A percentile compares a stretch with the other conserved stretches of the same genome.
Evolutionary conservation across 192 early-diverging fungal genomes (phyloP).

Genomic region (Radiomyces spectabilis): DNA sequence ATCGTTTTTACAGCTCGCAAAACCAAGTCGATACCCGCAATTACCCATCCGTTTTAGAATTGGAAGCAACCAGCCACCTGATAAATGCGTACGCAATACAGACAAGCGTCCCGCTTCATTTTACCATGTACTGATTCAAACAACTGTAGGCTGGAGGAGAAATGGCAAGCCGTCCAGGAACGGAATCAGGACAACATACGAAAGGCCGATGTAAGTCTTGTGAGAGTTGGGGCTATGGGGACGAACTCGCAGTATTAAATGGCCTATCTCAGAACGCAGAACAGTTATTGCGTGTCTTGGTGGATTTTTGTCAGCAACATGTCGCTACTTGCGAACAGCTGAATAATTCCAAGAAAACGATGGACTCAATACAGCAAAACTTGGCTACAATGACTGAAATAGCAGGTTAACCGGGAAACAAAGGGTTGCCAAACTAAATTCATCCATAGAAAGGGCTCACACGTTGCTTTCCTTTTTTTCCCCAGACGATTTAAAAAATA

Average conservation of each 20-base stretch:
- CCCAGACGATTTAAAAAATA: constrained; percentile 11
- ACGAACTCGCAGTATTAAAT: neutral
- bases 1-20: neutral
- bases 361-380: neutral
- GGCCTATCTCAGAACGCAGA: neutral
- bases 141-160: neutral
- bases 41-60: neutral
- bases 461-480: neutral
- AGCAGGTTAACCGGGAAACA: constrained; percentile 4
- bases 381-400: neutral
- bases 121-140: too few relatives aligned
- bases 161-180: neutral
- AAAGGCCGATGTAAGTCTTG: neutral
- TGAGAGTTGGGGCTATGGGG: neutral
- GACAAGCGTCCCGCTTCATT: too few relatives aligned
- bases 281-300: neutral
- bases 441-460: neutral
- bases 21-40: neutral
- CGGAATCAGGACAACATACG: neutral
- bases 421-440: neutral
- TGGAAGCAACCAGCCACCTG: neutral
- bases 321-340: neutral
- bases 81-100: too few relatives aligned
- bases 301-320: neutral
- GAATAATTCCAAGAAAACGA: neutral